These are phyloP conservation scores for Arthrobotrys iridis DNA, from an alignment of 2,329 filamentous ascomycete species.

Conservation along the genomic window DNA sequence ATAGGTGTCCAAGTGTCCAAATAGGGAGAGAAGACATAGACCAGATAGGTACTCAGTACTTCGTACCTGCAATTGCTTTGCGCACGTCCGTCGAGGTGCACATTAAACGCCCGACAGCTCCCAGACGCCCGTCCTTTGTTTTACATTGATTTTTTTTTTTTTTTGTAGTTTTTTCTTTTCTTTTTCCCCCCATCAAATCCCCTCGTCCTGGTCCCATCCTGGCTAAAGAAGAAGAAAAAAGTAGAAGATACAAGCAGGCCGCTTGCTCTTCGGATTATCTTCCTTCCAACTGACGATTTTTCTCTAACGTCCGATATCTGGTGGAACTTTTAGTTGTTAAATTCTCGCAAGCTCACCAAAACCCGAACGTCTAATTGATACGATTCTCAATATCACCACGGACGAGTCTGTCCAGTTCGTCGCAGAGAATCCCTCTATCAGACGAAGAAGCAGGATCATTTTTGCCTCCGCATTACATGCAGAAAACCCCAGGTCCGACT, in stretches of 20 bases:
- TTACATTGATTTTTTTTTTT: conserved; percentile 37
- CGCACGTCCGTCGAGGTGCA: conserved; percentile 12
- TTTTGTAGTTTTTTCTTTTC: conserved; percentile 19
- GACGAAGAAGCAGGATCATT: background rate
- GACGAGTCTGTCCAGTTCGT: background rate
- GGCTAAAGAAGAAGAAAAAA: background rate
- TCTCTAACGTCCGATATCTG: conserved; percentile 44
- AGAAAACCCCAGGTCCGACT: conserved; percentile 33
- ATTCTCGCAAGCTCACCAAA: conserved; percentile 1
- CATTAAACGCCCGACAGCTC: conserved; percentile 43
- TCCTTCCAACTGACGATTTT: conserved; percentile 20
- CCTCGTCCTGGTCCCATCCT: conserved; percentile 12
- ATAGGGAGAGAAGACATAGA: no score
- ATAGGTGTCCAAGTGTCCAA: conserved; percentile 53
- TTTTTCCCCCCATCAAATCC: conserved; percentile 16
- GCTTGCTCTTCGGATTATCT: conserved; percentile 49
- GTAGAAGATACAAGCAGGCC: background rate
- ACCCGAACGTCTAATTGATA: conserved; percentile 18
- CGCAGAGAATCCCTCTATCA: background rate
- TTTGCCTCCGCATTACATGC: conserved; percentile 35
- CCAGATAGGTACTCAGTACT: no score
- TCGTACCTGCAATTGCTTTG: no score
- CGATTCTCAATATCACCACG: background rate
- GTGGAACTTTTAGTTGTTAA: conserved; percentile 20
- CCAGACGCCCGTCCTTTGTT: conserved; percentile 39